Base-by-base conservation (phyloP, 495 filamentous ascomycete species). In the Hyaloscypha variabilis region DNA sequence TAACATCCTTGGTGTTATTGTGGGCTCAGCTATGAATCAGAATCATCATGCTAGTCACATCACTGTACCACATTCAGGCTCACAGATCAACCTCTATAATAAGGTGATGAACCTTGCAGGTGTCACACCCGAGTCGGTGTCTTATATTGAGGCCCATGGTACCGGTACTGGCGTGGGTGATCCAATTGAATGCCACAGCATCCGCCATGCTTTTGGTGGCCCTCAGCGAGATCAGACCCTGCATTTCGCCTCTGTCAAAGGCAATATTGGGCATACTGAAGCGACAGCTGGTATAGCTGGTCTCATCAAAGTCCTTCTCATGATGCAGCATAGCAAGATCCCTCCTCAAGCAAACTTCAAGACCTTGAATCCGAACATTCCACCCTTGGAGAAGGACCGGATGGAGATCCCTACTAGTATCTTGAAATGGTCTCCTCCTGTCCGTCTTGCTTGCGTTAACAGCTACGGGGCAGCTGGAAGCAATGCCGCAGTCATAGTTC, bases 141-240 rank as follows among this genome's bases (percentile, higher is more conserved):
- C 62, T 23, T 84, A 78, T 50, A 71, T 68, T 29, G 69, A 71
- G 39, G 63, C 66, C 39, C 69, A 71, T 49, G 85, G 87, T 14
- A 90, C 85, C 0, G 88, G 87, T 10, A 90, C 88, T 5, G 74
- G 67, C 1, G 78, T 80, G 1, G 87, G 87, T 2, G 89, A 91
- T 68, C 86, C 86, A 0, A 79, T 84, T 3, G 89, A 92, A 66
- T 78, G 80, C 0, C 78, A 74, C 2, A 86, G 86, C 2, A 85
- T 91, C 54, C 76, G 76, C 55, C 75, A 79, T n/a, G 79, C 77
- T 8, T 78, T 85, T 61, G 77, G 76, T 28, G 65, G 64, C 5
- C 21, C 75, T 21, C 72, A 74, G 3, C 66, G 71, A 8, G 58
- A 74, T 17, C 68, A 79, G 0, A 81, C 83, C 1, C 67, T 86